These are phyloP conservation scores for Saccharomycopsis fibuligera DNA, from an alignment of 805 yeast species.

Conservation along the genomic window DNA sequence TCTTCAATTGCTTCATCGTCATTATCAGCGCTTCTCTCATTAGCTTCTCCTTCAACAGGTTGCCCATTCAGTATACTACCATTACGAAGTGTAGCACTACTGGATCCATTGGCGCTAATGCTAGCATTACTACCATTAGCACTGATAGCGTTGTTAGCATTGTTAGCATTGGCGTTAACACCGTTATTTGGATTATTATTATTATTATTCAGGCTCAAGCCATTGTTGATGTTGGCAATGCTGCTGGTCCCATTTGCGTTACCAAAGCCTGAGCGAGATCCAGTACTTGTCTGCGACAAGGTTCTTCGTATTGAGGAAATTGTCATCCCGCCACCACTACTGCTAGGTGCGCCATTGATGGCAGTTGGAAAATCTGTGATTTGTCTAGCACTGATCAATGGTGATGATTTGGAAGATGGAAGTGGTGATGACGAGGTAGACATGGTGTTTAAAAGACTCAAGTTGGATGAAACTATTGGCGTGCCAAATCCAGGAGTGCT, in stretches of 20 bases:
- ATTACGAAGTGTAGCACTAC: too few species aligned
- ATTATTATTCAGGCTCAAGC: not conserved
- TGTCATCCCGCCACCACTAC: slow-evolving; percentile 2
- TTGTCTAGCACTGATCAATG: slow-evolving; percentile 8
- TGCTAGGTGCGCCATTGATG: not conserved
- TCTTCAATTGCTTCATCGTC: slow-evolving; percentile 4
- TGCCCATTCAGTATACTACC: slow-evolving; percentile 18
- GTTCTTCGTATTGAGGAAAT: slow-evolving; percentile 18
- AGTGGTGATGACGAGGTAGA: slow-evolving; percentile 12
- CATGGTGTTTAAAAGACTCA: not conserved
- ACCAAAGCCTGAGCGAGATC: not conserved
- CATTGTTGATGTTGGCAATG: not conserved
- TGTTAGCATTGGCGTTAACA: not conserved
- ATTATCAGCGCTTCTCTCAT: not conserved
- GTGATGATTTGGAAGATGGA: slow-evolving; percentile 12
- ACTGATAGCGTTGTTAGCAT: not conserved
- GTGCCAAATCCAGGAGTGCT: too few species aligned
- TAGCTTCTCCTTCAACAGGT: slow-evolving; percentile 1
- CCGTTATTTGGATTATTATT: not conserved
- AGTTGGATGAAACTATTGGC: not conserved
- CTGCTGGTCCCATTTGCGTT: slow-evolving; percentile 1
- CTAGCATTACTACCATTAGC: slow-evolving; percentile 1
- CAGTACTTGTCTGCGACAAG: slow-evolving; percentile 6
- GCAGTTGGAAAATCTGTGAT: not conserved
- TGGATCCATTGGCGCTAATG: not conserved